These are phyloP conservation scores for Acarospora socialis DNA, from an alignment of 2,329 filamentous ascomycete genomes.

Conservation along the genomic window DNA sequence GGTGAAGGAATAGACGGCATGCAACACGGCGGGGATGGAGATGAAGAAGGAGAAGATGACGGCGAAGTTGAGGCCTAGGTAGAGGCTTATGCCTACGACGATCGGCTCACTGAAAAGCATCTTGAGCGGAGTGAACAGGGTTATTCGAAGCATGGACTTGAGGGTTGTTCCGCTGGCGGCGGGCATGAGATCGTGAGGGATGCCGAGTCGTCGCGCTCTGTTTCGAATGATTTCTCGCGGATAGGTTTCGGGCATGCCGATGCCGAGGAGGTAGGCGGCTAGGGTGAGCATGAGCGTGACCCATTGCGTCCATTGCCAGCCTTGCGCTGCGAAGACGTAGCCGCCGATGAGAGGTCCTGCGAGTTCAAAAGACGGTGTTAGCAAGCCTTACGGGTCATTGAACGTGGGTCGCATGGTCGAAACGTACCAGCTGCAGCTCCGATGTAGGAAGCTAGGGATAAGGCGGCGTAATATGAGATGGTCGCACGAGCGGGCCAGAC, in stretches of 20 bases:
- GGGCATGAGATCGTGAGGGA: constrained; percentile 8
- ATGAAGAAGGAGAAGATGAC: constrained; percentile 17
- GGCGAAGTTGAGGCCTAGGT: constrained; percentile 16
- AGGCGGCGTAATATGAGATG: constrained; percentile 22
- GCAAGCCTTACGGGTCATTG: background rate
- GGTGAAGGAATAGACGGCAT: constrained; percentile 19
- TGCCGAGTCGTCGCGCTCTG: constrained; percentile 8
- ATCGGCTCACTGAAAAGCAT: constrained; percentile 18
- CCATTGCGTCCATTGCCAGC: constrained; percentile 24
- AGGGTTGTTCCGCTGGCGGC: constrained; percentile 12
- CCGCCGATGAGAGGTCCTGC: constrained; percentile 18
- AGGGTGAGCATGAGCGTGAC: constrained; percentile 19
- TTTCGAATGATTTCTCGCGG: constrained; percentile 12
- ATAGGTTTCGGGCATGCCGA: constrained; percentile 22
- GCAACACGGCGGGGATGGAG: constrained; percentile 17
- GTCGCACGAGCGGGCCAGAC: constrained; percentile 21
- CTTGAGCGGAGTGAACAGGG: constrained; percentile 13
- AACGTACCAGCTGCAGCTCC: constrained; percentile 17
- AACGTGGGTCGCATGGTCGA: background rate
- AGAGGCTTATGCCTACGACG: constrained; percentile 13
- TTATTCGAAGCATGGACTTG: constrained; percentile 10
- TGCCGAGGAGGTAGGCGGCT: constrained; percentile 18
- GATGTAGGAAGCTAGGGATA: constrained; percentile 19
- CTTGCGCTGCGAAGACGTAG: constrained; percentile 15
- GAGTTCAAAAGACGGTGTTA: constrained; percentile 3